phyloP scores from a whole-genome alignment of 768 basidiomycete genomes.

The Termitomyces sp. region DNA sequence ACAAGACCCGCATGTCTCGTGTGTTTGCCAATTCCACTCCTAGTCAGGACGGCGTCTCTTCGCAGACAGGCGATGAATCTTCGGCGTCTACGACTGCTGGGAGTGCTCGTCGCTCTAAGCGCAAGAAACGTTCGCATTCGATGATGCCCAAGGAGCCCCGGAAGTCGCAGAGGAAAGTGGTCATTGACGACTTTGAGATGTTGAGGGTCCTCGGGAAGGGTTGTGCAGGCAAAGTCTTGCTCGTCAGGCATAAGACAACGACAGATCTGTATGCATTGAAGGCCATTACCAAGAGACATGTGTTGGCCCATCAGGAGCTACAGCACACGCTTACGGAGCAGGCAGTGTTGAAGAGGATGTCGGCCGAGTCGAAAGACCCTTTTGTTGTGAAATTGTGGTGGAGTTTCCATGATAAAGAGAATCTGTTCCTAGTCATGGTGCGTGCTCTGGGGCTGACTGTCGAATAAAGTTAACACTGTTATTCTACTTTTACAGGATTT shows the following conservation, averaged over 20 bases:
- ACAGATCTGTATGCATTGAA: conserved; percentile 86
- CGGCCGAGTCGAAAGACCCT: conserved; percentile 81
- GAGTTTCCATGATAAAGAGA: conserved; percentile 98
- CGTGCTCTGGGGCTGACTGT: conserved; percentile 20
- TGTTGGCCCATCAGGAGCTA: conserved; percentile 93
- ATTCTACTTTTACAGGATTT: conserved; percentile 58
- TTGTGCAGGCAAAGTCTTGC: conserved; percentile 93
- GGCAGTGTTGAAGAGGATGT: conserved; percentile 91
- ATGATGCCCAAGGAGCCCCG: conserved; percentile 44
- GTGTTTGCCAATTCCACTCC: conserved; percentile 51
- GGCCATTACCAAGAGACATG: conserved; percentile 96
- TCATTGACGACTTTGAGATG: conserved; percentile 94
- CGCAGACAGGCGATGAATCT: conserved; percentile 67
- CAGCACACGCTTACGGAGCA: conserved; percentile 97
- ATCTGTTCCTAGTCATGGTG: conserved; percentile 95
- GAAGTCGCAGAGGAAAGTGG: conserved; percentile 70
- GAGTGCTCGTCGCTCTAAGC: conserved; percentile 25
- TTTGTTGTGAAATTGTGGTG: conserved; percentile 96
- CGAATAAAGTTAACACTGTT: conserved; percentile 13
- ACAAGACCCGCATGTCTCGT: conserved; percentile 58
- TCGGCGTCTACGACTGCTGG: conserved; percentile 58
- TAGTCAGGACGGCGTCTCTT: conserved; percentile 48
- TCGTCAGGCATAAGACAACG: conserved; percentile 78
- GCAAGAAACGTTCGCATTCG: conserved; percentile 50
- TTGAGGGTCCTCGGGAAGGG: conserved; percentile 96